Evolutionary conservation across 352 stramenopile species (phyloP).

Genomic region (Pythium brachiatum): DNA sequence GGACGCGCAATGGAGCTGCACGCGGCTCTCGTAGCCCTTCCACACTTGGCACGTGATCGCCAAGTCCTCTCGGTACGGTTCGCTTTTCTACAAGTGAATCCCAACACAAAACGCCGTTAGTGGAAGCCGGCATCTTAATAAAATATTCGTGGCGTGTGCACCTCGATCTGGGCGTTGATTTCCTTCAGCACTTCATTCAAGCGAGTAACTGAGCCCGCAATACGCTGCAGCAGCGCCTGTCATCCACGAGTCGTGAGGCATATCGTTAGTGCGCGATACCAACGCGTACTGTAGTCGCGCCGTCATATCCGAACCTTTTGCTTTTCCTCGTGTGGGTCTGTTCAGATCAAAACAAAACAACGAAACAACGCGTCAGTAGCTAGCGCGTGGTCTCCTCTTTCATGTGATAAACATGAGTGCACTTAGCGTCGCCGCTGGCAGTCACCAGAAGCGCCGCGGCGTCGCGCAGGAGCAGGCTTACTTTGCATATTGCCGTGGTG

Average conservation of each 20-base stretch:
- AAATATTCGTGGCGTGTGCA: too few relatives aligned
- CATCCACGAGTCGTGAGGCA: neutral
- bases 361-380: neutral
- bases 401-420: neutral
- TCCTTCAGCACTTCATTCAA: conserved; percentile 83
- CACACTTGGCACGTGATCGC: conserved; percentile 75
- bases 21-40: conserved; percentile 80
- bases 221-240: conserved; percentile 70
- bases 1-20: conserved; percentile 64
- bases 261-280: neutral
- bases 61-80: conserved; percentile 68
- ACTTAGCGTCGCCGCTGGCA: neutral
- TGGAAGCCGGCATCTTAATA: too few relatives aligned
- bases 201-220: conserved; percentile 69
- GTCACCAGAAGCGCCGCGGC: neutral
- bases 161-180: conserved; percentile 84
- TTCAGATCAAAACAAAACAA: neutral
- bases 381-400: neutral
- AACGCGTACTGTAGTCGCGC: neutral
- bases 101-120: neutral
- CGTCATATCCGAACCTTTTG: conserved; percentile 47
- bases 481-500: conserved; percentile 17
- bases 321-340: conserved; percentile 86
- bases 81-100: conserved; percentile 56
- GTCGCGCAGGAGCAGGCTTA: neutral